Base-by-base conservation (phyloP, 345 rosid genomes). In the Sisymbrium altissimum region DNA sequence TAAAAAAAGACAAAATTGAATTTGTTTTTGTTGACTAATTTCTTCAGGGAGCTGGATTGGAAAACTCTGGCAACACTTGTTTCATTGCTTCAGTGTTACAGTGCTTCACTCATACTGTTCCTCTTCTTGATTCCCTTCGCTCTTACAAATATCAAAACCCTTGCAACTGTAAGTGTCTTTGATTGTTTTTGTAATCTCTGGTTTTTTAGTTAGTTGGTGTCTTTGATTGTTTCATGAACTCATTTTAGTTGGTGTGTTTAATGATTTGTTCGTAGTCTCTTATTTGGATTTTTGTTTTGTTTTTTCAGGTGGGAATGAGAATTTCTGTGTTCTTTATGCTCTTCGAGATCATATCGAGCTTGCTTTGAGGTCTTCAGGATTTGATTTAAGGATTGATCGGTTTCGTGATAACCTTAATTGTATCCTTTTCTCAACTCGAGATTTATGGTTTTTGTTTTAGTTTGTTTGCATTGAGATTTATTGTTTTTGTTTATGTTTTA, bases 91-190 rank as follows among this genome's bases (percentile, higher is more conserved):
- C 95, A 1, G 83, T 92, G 39, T 76, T 96, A 68, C 99, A 96
- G 65, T 92, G 99, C 66, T 81, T 96, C 27, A 90, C 97, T 5
- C 99, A 96, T 57, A 84, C 97, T 1, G 90, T 92, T 61, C 95
- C 93, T 0, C 77, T 92, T 45, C 82, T 93, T 15, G 81, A 82
- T 57, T 86, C 81, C 41, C 87, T 96, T 64, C 81, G 75, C 3
- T 72, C 85, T 21, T 85, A 32, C 35, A 57, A 69, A 9, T 84
- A 87, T 41, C 72, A 64, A 11, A 41, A 5, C 67, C 83, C 83
- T 27, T 90, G 99, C 58, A 64, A 84, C 58, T 60, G 90, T 84
- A 81, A 49, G 80, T 43, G 2, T 7, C 11, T 18, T 12, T 36
- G 9, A 29, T 43, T 50, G 36, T 68, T 33, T 35, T 32, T 43